Percentiles rank a stretch among this genome's conserved stretches.
phyloP scores from a whole-genome alignment of 768 basidiomycete genomes.

The Candolleomyces efflorescens region DNA sequence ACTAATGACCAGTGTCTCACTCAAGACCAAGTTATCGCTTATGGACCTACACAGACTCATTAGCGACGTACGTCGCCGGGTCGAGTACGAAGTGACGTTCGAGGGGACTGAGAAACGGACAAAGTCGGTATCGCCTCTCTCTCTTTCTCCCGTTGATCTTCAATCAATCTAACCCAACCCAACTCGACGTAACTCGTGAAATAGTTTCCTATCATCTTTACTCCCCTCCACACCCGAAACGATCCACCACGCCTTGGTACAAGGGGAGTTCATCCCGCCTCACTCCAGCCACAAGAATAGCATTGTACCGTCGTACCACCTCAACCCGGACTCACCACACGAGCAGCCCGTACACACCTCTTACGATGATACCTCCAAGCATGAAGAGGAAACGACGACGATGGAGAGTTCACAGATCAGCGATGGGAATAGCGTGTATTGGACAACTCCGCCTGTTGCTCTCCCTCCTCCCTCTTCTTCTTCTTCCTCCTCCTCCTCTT shows the following conservation, averaged over 20 bases:
- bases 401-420: no score
- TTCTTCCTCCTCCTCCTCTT: constrained; percentile 23
- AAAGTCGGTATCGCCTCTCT: constrained; percentile 33
- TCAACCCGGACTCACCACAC: constrained; percentile 8
- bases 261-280: constrained; percentile 47
- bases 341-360: not conserved
- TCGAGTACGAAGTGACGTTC: constrained; percentile 69
- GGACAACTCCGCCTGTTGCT: no score
- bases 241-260: constrained; percentile 62
- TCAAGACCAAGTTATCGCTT: constrained; percentile 71
- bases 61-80: constrained; percentile 66
- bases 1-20: constrained; percentile 37
- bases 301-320: constrained; percentile 5
- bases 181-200: not conserved
- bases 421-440: no score
- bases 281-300: constrained; percentile 2
- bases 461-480: no score
- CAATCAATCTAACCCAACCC: no score
- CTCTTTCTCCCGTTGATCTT: not conserved
- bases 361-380: constrained; percentile 11
- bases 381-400: no score
- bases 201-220: constrained; percentile 68
- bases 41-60: constrained; percentile 68
- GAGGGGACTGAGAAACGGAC: constrained; percentile 55
- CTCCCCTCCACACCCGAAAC: constrained; percentile 72